Base-by-base conservation (phyloP, 768 basidiomycete species). In the Serendipita vermifera region DNA sequence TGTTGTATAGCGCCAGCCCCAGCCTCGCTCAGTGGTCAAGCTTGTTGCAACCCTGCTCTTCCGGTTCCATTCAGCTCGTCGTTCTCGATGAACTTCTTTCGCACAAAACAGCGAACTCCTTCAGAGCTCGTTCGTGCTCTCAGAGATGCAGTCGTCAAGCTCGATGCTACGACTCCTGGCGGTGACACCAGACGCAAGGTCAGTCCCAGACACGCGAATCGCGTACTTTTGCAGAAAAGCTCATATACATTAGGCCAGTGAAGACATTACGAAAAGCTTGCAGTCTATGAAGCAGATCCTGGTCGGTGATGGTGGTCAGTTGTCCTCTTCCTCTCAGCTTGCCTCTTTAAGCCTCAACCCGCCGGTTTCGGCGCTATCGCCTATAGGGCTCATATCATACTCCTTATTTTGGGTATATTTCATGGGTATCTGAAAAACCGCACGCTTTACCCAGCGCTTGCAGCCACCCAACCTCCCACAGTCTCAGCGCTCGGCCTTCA, bases 11-110 rank as follows among this genome's bases (percentile, higher is more conserved):
- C n/a, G n/a, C n/a, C n/a, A n/a, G n/a, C n/a, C n/a, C n/a, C n/a
- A n/a, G n/a, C n/a, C n/a, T n/a, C n/a, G n/a, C n/a, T n/a, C n/a
- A n/a, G n/a, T n/a, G n/a, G n/a, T 51, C 24, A 31, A 22, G n/a
- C 46, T 41, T n/a, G 39, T 41, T 41, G 39, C 17, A 17, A n/a
- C 26, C 39, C 39, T 20, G 17, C n/a, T 41, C 39, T 26, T 41
- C 39, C 33, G 54, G 26, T 7, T 17, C 32, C 22, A 36, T 24
- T 55, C 7, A 6, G 24, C 22, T 14, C 43, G 38, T 27, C 38
- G 15, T 31, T 27, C n/a, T 29, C 22, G 38, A 93, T 94, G 91
- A 93, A 93, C 71, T 93, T 94, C 75, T 94, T 94, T 82, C 91
- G 89, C 74, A 82, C 87, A 20, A 93, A 89, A 67, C 82, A 79